Evolutionary conservation across 2,329 filamentous ascomycete species (phyloP), one percentile per base, ranked within the genome.

Genomic region (Calonectria pseudoturangicola): DNA sequence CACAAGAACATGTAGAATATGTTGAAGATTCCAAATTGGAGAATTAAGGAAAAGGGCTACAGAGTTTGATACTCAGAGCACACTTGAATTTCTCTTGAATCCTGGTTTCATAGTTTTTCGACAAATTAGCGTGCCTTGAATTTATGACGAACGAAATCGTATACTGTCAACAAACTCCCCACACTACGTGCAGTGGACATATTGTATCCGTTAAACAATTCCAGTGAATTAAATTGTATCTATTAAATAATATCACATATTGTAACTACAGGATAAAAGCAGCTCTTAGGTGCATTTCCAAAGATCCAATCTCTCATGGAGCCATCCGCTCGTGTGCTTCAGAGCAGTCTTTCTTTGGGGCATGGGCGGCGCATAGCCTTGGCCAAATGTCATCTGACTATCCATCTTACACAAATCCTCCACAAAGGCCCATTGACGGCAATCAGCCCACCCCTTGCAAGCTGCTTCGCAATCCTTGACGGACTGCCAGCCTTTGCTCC

Each of bases 321-420:
- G 51, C 78, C 78, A 79, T 1, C 78, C 78, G 47, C 78, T 79
- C 5, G 78, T 79, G 43, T 79, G 77, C 73, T 66, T 76, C 43
- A 79, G 54, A 0, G 75, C 71, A 4, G 78, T 79, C 62, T 78
- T 79, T 9, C 78, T 70, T 66, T 79, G 74, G 12, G 70, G 67
- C 78, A 79, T 79, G n/a, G 66, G 48, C 1, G 77, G 72, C 16
- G 78, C 75, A 62, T 67, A 79, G 1, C 78, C 78, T 68, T 78
- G 75, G 5, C 78, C 78, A 72, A 77, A 72, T 15, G 70, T 71
- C 18, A 79, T 66, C 70, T 76, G 77, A 66, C 79, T 76, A 60
- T 79, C 78, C 73, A 79, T 75, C 73, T 75, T 78, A 64, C 78
- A 79, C 25, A 79, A 66, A 36, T 79, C 78, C 60, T 79, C 78